Percentiles rank a stretch among this genome's conserved stretches.
These are phyloP conservation scores for Arxiozyma telluris DNA, from an alignment of 1,139 yeast species.

Conservation along the genomic window DNA sequence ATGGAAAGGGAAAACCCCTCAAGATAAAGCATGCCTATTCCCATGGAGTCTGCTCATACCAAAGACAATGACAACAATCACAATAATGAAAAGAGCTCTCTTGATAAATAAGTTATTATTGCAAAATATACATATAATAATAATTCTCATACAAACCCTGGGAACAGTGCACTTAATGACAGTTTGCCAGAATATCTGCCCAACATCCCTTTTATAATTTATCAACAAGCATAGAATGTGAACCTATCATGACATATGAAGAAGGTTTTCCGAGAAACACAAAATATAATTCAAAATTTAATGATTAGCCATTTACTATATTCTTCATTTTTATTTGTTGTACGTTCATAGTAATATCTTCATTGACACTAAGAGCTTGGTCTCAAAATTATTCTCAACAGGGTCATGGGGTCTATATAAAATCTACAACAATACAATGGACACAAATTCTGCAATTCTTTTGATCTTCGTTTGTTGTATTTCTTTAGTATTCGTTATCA, in stretches of 20 bases:
- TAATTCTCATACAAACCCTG: no score
- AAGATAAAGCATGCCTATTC: no score
- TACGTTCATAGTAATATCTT: conserved; percentile 69
- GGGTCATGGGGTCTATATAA: conserved; percentile 61
- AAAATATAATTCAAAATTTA: conserved; percentile 46
- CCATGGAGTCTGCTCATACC: no score
- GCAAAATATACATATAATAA: no score
- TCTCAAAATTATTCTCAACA: conserved; percentile 43
- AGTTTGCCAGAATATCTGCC: not conserved
- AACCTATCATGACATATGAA: conserved; percentile 50
- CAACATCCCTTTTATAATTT: conserved; percentile 28
- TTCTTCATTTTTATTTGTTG: conserved; percentile 52
- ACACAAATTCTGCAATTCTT: conserved; percentile 65
- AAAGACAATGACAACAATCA: no score
- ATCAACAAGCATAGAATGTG: conserved; percentile 32
- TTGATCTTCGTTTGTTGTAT: conserved; percentile 59
- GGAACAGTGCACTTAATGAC: no score
- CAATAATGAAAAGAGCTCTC: no score
- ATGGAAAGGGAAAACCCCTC: no score
- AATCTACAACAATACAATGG: conserved; percentile 48
- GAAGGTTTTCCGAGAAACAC: conserved; percentile 23
- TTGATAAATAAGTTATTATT: no score
- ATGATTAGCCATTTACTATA: conserved; percentile 66
- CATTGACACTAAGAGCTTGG: conserved; percentile 58
- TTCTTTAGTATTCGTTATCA: conserved; percentile 49